Base-by-base conservation (phyloP, 352 stramenopile genomes). In the Paralagenidium karlingii region DNA sequence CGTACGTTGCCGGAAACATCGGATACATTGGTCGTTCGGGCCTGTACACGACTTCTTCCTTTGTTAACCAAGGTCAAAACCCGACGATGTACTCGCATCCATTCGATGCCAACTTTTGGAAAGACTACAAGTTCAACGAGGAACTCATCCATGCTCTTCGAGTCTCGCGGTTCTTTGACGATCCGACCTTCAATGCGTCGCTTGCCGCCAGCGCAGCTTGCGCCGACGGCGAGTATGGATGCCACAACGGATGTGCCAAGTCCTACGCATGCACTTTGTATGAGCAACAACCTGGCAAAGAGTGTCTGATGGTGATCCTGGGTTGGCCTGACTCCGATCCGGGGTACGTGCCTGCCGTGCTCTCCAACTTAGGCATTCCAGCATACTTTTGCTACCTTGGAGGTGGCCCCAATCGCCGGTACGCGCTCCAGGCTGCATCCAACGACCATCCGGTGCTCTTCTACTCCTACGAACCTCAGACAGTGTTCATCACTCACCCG, bases 321-420 rank as follows among this genome's bases (percentile, higher is more conserved):
- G 74, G 74, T 60, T 51, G 52, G 34, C 74, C 56, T 24, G 65
- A 80, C 19, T 47, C 47, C 2, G 65, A 55, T 0, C 22, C 8
- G 19, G 30, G 30, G 3, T 82, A 66, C 20, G 50, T 76, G 18
- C 61, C 71, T 31, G 50, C 65, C 0, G 42, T 64, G 13, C 28
- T 80, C 12, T 43, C 49, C 12, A 82, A 80, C 51, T 29, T 67
- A 8, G 42, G 47, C 8, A 59, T 82, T 10, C 66, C 66, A 3
- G 60, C 68, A 0, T 82, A 80, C 53, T 78, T 82, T 28, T 82
- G 65, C 47, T 82, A 77, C 34, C 29, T 76, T 15, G 63, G 63
- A 0, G 71, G 75, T 28, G 48, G 37, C 8, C 56, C 39, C 8
- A 43, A 67, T 6, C 45, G 58, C 10, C 21, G 48, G 8, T 77